Evolutionary conservation across 305 asterid species (phyloP).

Genomic region (Fraxinus dipetala): DNA sequence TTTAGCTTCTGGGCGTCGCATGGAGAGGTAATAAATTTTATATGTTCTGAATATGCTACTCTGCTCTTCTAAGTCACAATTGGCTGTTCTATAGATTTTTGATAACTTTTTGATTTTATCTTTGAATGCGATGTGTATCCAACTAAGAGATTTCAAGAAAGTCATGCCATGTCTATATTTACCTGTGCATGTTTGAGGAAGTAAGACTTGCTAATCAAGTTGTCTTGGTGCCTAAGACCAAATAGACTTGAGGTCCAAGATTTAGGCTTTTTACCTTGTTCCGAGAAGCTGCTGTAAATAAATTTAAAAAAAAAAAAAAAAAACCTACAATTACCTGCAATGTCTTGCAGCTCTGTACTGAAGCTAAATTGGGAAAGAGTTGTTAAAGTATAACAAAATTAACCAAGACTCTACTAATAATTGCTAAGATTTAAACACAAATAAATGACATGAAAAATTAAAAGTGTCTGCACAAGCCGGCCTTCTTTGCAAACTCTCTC

Average conservation of each 20-base stretch:
- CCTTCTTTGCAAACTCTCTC: background rate
- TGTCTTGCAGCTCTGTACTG: background rate
- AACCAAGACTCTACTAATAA: background rate
- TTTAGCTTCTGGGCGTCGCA: slow-evolving; percentile 80
- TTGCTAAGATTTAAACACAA: background rate
- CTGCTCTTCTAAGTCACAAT: background rate
- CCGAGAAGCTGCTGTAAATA: background rate
- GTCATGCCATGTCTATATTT: background rate
- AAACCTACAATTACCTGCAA: background rate
- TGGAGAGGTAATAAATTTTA: slow-evolving; percentile 62
- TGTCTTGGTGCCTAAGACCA: background rate
- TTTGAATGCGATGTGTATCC: background rate
- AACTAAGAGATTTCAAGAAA: slow-evolving; percentile 5
- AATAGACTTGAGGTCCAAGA: background rate
- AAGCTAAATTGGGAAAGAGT: background rate
- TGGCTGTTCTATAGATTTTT: slow-evolving; percentile 12
- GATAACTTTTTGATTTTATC: background rate
- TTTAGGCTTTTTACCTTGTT: background rate
- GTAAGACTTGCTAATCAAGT: background rate
- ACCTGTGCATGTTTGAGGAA: background rate
- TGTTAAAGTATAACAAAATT: background rate
- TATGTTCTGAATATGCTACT: background rate
- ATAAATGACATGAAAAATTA: background rate
- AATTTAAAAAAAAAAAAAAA: background rate
- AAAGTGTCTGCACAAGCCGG: background rate